A percentile compares a stretch with the other conserved stretches of the same genome.
Evolutionary conservation across 495 filamentous ascomycete genomes (phyloP).

Genomic region (Xylaria palmicola): DNA sequence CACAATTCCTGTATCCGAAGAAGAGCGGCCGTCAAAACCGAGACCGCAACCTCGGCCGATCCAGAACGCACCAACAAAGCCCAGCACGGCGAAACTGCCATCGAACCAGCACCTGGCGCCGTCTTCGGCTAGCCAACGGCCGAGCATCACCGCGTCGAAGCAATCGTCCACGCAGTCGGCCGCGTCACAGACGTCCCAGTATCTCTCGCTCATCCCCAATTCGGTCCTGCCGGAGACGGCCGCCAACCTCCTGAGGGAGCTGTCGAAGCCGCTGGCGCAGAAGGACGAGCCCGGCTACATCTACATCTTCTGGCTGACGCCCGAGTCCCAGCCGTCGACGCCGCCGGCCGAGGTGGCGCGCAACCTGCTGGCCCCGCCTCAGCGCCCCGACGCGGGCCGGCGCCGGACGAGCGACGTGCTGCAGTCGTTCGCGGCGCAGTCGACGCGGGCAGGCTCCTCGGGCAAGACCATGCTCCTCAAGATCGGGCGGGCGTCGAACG

Average conservation of each 20-base stretch:
- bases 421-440: constrained; percentile 48
- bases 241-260: constrained; percentile 65
- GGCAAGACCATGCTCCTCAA: constrained; percentile 71
- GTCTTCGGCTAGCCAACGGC: constrained; percentile 29
- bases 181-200: constrained; percentile 49
- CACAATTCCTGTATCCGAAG: constrained; percentile 39
- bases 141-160: constrained; percentile 36
- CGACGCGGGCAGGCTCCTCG: constrained; percentile 22
- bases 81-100: constrained; percentile 27
- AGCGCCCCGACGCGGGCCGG: constrained; percentile 41
- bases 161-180: constrained; percentile 33
- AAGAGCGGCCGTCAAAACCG: constrained; percentile 30
- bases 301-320: constrained; percentile 94
- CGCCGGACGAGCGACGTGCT: constrained; percentile 68
- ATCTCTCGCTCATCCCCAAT: constrained; percentile 67
- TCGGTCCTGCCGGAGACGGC: constrained; percentile 62
- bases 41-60: constrained; percentile 41
- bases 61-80: constrained; percentile 34
- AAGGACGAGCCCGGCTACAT: constrained; percentile 89
- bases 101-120: constrained; percentile 27
- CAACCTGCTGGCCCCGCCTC: constrained; percentile 54
- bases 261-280: constrained; percentile 76
- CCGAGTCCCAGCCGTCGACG: constrained; percentile 47
- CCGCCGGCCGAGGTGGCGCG: constrained; percentile 59
- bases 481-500: constrained; percentile 87